Evolutionary conservation across 169 alveolate species (phyloP).

Genomic region (Perkinsus marinus): DNA sequence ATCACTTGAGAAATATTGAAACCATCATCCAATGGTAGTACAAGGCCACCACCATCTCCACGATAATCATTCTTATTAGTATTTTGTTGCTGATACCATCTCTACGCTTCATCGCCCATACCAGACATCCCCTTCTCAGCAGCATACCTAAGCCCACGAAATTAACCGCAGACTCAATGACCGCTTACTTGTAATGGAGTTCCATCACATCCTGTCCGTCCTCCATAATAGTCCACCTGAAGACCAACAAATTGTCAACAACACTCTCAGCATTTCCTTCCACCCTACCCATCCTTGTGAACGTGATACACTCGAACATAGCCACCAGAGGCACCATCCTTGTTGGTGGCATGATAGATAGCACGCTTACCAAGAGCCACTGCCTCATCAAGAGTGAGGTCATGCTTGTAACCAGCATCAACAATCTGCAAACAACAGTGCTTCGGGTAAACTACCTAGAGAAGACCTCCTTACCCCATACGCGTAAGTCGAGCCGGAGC

Average conservation of each 20-base stretch:
- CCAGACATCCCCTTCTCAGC: background rate
- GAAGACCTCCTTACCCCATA: conserved; percentile 73
- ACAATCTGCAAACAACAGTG: background rate
- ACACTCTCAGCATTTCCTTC: background rate
- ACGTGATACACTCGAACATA: conserved; percentile 90
- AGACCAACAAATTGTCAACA: background rate
- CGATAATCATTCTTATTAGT: background rate
- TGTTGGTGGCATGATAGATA: conserved; percentile 93
- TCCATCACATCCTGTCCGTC: background rate
- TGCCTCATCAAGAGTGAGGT: conserved; percentile 86
- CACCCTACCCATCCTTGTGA: conserved; percentile 63
- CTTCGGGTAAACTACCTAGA: no score
- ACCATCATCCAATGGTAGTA: background rate
- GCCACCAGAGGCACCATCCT: conserved; percentile 99
- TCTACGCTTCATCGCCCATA: background rate
- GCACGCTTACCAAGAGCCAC: conserved; percentile 93
- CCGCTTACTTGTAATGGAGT: background rate
- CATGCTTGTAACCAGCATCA: conserved; percentile 24
- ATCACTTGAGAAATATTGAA: background rate
- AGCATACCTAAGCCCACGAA: background rate
- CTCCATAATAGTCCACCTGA: background rate
- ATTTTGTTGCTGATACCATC: background rate
- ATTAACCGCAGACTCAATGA: background rate
- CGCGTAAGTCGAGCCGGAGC: conserved; percentile 96
- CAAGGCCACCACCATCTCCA: background rate